phyloP scores from a whole-genome alignment of 768 basidiomycete genomes.

The Podaxis carcinomalis region DNA sequence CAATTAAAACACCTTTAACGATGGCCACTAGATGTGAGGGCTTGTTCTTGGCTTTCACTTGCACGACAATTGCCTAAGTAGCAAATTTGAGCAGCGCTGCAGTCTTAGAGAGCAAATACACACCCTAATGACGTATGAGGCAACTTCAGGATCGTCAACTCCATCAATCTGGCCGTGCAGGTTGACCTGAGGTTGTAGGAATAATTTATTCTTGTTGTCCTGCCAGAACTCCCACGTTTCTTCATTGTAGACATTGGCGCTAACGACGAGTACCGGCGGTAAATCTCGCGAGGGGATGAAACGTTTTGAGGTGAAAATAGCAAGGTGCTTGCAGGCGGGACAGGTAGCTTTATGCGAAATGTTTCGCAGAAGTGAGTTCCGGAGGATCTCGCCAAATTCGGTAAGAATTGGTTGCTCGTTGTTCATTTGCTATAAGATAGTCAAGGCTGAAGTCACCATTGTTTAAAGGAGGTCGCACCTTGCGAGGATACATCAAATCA shows the following conservation, averaged over 20 bases:
- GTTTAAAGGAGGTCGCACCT: slow-evolving; percentile 38
- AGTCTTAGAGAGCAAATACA: slow-evolving; percentile 19
- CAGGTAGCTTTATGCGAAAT: slow-evolving; percentile 87
- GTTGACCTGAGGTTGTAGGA: slow-evolving; percentile 54
- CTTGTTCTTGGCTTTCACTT: slow-evolving; percentile 68
- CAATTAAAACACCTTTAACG: slow-evolving; percentile 60
- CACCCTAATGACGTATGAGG: slow-evolving; percentile 73
- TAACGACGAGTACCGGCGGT: slow-evolving; percentile 83
- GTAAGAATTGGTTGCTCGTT: slow-evolving; percentile 18
- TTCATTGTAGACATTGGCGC: slow-evolving; percentile 75
- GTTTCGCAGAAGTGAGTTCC: slow-evolving; percentile 73
- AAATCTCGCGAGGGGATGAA: slow-evolving; percentile 61
- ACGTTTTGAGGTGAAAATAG: slow-evolving; percentile 67
- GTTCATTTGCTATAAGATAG: neutral
- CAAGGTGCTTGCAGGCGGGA: slow-evolving; percentile 72
- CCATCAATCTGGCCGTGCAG: slow-evolving; percentile 59
- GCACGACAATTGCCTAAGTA: slow-evolving; percentile 71
- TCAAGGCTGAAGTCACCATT: neutral
- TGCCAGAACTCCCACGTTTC: slow-evolving; percentile 76
- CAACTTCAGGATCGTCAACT: slow-evolving; percentile 48
- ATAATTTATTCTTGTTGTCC: slow-evolving; percentile 54
- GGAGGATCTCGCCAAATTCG: slow-evolving; percentile 67
- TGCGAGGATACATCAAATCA: slow-evolving; percentile 84
- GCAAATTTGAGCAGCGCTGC: neutral
- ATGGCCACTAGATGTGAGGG: slow-evolving; percentile 86